Percentiles rank a stretch among this genome's conserved stretches.
Evolutionary conservation across 2,329 filamentous ascomycete species (phyloP).

Genomic region (Beauveria asiatica): DNA sequence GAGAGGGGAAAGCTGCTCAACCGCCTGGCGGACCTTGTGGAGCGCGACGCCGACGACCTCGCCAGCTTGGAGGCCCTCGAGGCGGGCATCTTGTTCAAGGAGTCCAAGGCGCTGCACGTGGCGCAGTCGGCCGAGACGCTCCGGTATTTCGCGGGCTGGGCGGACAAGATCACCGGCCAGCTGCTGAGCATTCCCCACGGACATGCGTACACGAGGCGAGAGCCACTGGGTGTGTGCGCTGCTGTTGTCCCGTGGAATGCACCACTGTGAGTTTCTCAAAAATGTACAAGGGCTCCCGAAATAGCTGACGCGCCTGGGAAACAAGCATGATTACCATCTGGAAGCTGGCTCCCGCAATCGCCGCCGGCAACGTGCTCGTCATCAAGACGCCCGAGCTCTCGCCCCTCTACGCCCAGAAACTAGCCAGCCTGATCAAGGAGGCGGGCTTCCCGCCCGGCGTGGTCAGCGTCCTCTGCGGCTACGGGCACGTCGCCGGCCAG

Average conservation of each 20-base stretch:
- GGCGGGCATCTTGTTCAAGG: background rate
- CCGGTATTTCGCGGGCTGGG: slow-evolving; percentile 61
- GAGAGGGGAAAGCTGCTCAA: slow-evolving; percentile 9
- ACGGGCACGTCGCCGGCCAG: slow-evolving; percentile 54
- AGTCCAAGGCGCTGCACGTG: slow-evolving; percentile 13
- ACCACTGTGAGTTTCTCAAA: slow-evolving; percentile 34
- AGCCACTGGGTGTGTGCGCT: slow-evolving; percentile 63
- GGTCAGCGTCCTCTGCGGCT: slow-evolving; percentile 61
- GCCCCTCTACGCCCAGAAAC: slow-evolving; percentile 49
- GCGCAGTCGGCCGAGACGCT: slow-evolving; percentile 25
- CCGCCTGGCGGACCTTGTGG: slow-evolving; percentile 13
- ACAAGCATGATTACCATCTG: slow-evolving; percentile 42
- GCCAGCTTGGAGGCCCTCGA: slow-evolving; percentile 12
- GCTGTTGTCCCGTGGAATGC: slow-evolving; percentile 70
- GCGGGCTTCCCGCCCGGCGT: slow-evolving; percentile 69
- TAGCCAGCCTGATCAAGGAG: slow-evolving; percentile 56
- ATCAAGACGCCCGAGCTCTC: slow-evolving; percentile 56
- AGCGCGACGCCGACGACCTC: slow-evolving; percentile 10
- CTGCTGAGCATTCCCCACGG: slow-evolving; percentile 54
- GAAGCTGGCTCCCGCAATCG: slow-evolving; percentile 59
- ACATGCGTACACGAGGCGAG: slow-evolving; percentile 58
- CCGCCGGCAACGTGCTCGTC: slow-evolving; percentile 52
- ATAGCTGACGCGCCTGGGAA: background rate
- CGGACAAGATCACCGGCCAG: slow-evolving; percentile 62
- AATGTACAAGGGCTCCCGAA: background rate